Evolutionary conservation across 2,329 filamentous ascomycete species (phyloP).

Genomic region (Monosporascus sp.): DNA sequence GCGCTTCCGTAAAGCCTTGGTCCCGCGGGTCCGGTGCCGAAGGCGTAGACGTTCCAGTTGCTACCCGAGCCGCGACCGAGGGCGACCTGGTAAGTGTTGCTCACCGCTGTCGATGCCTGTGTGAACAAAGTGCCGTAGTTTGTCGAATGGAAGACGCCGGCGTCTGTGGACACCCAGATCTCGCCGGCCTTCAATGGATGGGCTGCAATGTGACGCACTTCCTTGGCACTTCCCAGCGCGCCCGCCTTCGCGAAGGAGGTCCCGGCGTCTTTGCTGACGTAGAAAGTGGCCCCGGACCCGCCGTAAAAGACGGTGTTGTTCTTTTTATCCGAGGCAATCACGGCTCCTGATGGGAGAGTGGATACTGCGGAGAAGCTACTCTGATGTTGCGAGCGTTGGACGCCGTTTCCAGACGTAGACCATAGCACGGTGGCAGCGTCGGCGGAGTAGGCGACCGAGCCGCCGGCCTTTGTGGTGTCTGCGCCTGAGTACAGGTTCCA

Average conservation of each 20-base stretch:
- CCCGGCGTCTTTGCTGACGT: slow-evolving; percentile 45
- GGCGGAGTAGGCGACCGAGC: slow-evolving; percentile 46
- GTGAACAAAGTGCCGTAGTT: slow-evolving; percentile 46
- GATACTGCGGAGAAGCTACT: slow-evolving; percentile 40
- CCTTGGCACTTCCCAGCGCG: slow-evolving; percentile 33
- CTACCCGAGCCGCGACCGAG: slow-evolving; percentile 36
- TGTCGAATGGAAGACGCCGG: slow-evolving; percentile 49
- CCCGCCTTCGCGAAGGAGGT: slow-evolving; percentile 38
- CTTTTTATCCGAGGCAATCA: slow-evolving; percentile 51
- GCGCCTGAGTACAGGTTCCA: slow-evolving; percentile 46
- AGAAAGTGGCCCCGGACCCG: slow-evolving; percentile 41
- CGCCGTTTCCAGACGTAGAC: slow-evolving; percentile 37
- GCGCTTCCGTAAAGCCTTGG: slow-evolving; percentile 40
- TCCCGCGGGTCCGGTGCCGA: slow-evolving; percentile 38
- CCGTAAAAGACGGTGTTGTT: slow-evolving; percentile 50
- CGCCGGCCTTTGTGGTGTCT: slow-evolving; percentile 37
- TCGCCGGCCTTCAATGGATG: slow-evolving; percentile 56
- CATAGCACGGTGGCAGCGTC: slow-evolving; percentile 45
- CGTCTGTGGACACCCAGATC: slow-evolving; percentile 53
- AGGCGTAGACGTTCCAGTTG: slow-evolving; percentile 43
- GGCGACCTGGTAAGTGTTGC: slow-evolving; percentile 37
- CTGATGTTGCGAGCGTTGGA: slow-evolving; percentile 37
- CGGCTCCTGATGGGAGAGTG: slow-evolving; percentile 38
- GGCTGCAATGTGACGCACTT: slow-evolving; percentile 51
- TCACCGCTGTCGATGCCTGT: slow-evolving; percentile 30